Conservation (phyloP, 2,329 filamentous ascomycete species). For the Lasiodiplodia hormozganensis region DNA sequence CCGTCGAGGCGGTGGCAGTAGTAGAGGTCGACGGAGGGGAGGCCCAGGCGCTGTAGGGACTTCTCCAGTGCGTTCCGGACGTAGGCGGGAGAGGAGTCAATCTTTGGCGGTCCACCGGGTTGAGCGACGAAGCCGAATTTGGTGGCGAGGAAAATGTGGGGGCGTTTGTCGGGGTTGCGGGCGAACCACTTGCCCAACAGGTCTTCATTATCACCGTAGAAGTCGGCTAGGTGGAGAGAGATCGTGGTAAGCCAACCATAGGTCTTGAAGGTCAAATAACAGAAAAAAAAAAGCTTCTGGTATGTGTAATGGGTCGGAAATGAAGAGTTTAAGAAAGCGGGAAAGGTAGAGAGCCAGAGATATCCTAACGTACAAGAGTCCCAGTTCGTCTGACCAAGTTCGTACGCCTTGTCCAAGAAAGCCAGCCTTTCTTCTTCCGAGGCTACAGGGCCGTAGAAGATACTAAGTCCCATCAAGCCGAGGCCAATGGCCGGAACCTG, state of each 20-base stretch:
- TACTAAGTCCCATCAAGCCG: slow-evolving; percentile 60
- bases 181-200: slow-evolving; percentile 45
- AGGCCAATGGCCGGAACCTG: slow-evolving; percentile 60
- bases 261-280: too few species aligned
- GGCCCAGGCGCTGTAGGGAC: slow-evolving; percentile 49
- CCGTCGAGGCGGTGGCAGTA: slow-evolving; percentile 52
- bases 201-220: slow-evolving; percentile 45
- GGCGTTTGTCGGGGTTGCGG: slow-evolving; percentile 31
- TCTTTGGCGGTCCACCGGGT: slow-evolving; percentile 41
- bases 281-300: too few species aligned
- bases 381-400: slow-evolving; percentile 60
- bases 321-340: too few species aligned
- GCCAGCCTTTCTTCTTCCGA: slow-evolving; percentile 60
- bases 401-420: slow-evolving; percentile 59
- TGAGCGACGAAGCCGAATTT: slow-evolving; percentile 54
- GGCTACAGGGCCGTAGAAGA: slow-evolving; percentile 53
- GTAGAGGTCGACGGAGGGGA: slow-evolving; percentile 53
- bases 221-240: slow-evolving; percentile 32
- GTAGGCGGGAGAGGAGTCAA: slow-evolving; percentile 52
- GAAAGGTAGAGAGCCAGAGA: too few species aligned
- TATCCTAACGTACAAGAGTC: slow-evolving; percentile 45
- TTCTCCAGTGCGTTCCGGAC: slow-evolving; percentile 47
- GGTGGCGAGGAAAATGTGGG: slow-evolving; percentile 50
- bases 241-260: too few species aligned
- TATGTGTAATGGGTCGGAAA: too few species aligned